Evolutionary conservation across 1,284 basidiomycete species (phyloP).

Genomic region (Cryptococcus maquisensis): DNA sequence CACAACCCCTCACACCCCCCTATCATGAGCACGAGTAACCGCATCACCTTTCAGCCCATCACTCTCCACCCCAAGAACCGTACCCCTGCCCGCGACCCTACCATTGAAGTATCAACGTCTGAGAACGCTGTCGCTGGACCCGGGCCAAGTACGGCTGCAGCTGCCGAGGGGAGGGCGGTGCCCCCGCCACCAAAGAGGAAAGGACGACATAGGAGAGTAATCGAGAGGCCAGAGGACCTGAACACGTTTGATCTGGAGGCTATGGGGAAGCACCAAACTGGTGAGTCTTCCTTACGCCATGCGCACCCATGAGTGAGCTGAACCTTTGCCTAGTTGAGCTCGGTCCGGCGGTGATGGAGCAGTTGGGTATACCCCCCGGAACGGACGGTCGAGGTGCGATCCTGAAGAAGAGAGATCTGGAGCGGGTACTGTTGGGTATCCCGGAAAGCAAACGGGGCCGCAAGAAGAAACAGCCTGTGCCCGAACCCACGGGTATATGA

Average conservation of each 20-base stretch:
- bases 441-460: background rate
- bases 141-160: background rate
- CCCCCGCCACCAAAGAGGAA: background rate
- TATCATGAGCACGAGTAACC: conserved; percentile 21
- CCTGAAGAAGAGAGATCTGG: conserved; percentile 4
- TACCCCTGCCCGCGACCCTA: background rate
- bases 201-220: background rate
- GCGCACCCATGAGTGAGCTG: background rate
- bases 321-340: conserved; percentile 4
- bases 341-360: conserved; percentile 4
- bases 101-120: background rate
- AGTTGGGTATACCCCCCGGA: conserved; percentile 3
- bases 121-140: background rate
- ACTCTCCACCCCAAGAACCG: conserved; percentile 11
- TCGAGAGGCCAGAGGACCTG: conserved; percentile 5
- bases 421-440: conserved; percentile 2
- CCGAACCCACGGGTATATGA: too few species aligned
- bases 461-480: background rate
- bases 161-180: background rate
- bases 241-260: conserved; percentile 8
- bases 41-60: conserved; percentile 33
- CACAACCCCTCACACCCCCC: conserved; percentile 33
- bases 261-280: conserved; percentile 7
- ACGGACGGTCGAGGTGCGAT: conserved; percentile 1
- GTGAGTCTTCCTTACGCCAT: conserved; percentile 4